Percentiles rank a stretch among this genome's conserved stretches.
phyloP scores from a whole-genome alignment of 1,284 basidiomycete species.

The Earliella scabrosa region DNA sequence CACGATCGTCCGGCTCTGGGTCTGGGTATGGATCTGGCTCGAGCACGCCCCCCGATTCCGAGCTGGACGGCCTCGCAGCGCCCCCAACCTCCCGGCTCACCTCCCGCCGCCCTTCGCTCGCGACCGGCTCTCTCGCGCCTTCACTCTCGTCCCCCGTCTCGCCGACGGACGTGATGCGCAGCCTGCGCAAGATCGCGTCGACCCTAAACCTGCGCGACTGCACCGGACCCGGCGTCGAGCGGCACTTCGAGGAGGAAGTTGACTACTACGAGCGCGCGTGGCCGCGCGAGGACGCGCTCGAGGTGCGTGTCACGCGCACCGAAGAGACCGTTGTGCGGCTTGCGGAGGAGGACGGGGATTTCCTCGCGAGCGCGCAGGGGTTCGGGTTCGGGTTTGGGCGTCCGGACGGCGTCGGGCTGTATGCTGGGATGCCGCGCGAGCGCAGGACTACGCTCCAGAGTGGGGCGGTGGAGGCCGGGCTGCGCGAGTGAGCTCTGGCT shows the following conservation, averaged over 20 bases:
- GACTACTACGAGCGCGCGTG: constrained; percentile 12
- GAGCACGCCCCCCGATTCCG: not conserved
- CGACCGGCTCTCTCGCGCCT: not conserved
- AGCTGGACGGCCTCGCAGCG: not conserved
- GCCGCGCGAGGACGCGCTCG: constrained; percentile 10
- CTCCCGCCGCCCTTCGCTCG: constrained; percentile 18
- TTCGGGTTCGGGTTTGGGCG: not conserved
- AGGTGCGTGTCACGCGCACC: constrained; percentile 15
- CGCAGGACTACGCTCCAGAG: not conserved
- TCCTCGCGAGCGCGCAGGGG: not conserved
- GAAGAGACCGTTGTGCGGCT: not conserved
- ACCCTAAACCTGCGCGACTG: constrained; percentile 2
- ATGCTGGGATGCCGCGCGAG: not conserved
- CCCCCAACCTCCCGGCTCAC: constrained; percentile 5
- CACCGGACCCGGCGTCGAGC: not conserved
- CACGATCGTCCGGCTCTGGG: not conserved
- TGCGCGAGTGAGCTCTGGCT: too few species aligned
- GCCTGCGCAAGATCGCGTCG: constrained; percentile 14
- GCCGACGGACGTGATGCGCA: constrained; percentile 10
- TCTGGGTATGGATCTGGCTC: not conserved
- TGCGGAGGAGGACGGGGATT: not conserved
- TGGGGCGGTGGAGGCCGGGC: not conserved
- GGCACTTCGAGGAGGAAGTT: constrained; percentile 16
- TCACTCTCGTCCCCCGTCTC: constrained; percentile 8
- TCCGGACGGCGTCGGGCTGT: constrained; percentile 3